These are phyloP conservation scores for Cladosporium sp. DNA, from an alignment of 2,329 filamentous ascomycete genomes.

Conservation along the genomic window DNA sequence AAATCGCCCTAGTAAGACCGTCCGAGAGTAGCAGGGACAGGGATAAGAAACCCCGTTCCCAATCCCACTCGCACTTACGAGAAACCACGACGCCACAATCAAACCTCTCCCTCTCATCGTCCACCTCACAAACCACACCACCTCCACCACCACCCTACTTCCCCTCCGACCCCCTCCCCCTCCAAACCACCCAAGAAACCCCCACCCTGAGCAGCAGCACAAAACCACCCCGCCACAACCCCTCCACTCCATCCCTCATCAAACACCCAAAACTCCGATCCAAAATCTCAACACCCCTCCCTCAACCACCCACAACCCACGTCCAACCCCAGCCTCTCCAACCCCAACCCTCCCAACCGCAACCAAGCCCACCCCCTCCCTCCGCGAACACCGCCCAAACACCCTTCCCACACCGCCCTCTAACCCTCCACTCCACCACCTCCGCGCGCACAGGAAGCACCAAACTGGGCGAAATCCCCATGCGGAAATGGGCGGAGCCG, in stretches of 20 bases:
- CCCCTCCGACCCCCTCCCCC: background rate
- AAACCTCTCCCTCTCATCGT: background rate
- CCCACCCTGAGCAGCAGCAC: background rate
- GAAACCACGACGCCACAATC: background rate
- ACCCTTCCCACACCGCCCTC: constrained; percentile 26
- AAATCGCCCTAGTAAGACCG: constrained; percentile 26
- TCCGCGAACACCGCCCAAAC: too few species aligned
- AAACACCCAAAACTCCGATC: background rate
- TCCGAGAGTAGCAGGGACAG: constrained; percentile 16
- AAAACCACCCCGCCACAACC: background rate
- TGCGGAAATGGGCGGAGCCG: constrained; percentile 40
- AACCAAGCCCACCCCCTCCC: too few species aligned
- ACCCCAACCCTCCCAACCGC: background rate
- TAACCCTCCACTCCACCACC: constrained; percentile 34
- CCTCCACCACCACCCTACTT: constrained; percentile 1
- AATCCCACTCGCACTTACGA: background rate
- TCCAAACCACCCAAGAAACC: background rate
- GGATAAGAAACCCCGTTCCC: background rate
- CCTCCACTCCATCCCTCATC: background rate
- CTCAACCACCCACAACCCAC: too few species aligned
- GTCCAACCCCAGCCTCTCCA: background rate
- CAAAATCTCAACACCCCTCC: too few species aligned
- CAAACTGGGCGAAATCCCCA: constrained; percentile 45
- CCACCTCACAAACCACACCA: too few species aligned
- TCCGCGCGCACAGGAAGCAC: constrained; percentile 36